These are phyloP conservation scores for Posidonia oceanica DNA, from an alignment of 116 monocot genomes.

Conservation along the genomic window DNA sequence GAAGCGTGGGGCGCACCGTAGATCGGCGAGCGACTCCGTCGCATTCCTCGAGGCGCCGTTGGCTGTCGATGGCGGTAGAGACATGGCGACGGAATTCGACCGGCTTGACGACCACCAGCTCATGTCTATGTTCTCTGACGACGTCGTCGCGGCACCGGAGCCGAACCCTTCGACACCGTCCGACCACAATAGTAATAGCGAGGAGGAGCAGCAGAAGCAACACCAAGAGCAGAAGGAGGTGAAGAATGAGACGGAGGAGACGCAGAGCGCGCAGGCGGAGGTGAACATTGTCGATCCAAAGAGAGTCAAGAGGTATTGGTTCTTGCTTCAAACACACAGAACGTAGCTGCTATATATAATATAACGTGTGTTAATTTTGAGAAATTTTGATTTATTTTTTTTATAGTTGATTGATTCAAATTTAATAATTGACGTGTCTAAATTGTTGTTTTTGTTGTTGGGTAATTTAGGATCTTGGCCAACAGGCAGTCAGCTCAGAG, in stretches of 20 bases:
- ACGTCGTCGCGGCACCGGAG: background rate
- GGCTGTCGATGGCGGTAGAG: background rate
- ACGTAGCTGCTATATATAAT: no score
- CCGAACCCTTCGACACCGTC: slow-evolving; percentile 14
- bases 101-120: slow-evolving; percentile 61
- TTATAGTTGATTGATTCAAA: no score
- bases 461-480: slow-evolving; percentile 56
- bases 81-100: slow-evolving; percentile 31
- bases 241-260: slow-evolving; percentile 19
- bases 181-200: slow-evolving; percentile 21
- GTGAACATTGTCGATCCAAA: slow-evolving; percentile 42
- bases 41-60: slow-evolving; percentile 30
- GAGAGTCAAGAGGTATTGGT: slow-evolving; percentile 77
- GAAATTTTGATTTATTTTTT: no score
- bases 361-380: no score
- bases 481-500: slow-evolving; percentile 96
- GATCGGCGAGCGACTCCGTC: slow-evolving; percentile 48
- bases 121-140: slow-evolving; percentile 70
- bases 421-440: no score
- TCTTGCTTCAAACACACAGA: no score
- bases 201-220: slow-evolving; percentile 3
- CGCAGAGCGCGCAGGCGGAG: slow-evolving; percentile 7
- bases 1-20: slow-evolving; percentile 32
- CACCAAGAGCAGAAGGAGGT: background rate
- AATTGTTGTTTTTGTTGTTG: background rate